Base-by-base conservation (phyloP, 768 basidiomycete genomes). In the Leccinum imitatum region DNA sequence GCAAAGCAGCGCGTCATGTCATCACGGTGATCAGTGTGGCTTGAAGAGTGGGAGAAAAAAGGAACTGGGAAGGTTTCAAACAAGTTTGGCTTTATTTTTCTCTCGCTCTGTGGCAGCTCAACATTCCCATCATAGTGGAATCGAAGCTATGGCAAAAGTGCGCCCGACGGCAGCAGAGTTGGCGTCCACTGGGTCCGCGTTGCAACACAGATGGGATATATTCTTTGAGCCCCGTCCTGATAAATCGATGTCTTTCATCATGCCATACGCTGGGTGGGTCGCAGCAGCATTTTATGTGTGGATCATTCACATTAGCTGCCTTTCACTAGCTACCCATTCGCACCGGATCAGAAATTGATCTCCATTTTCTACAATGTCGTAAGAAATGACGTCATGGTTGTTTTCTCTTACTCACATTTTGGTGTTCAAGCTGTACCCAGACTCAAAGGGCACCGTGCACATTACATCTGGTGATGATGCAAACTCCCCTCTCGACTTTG, bases 151-250 rank as follows among this genome's bases (percentile, higher is more conserved):
- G 19, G 46, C 21, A 21, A 47, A 47, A 68, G 60, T 47, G 9
- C 46, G 46, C 46, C 46, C 46, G 19, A 47, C 46, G 4, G 46
- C 46, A 21, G 46, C 13, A 47, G 46, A 47, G 19, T 21, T 47
- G 13, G 46, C 4, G 5, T 21, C 46, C n/a, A 21, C 46, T 21
- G 46, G n/a, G 19, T 21, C 5, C 13, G 46, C 19, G 10, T 47
- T 47, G 11, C 46, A 47, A 21, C 10, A 6, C 2, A 21, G 46
- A 47, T 47, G 87, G 87, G 71, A 80, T 2, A 67, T 71, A 13
- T 83, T 82, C 67, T 88, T 82, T 51, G 75, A 69, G 23, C 67
- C 74, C 19, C 73, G 71, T 9, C 80, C 81, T 0, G 87, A 88
- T 64, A 87, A 87, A 61, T 79, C 85, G 8, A 77, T 84, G n/a